Conservation (phyloP, 768 basidiomycete genomes). For the Suillus plorans region DNA sequence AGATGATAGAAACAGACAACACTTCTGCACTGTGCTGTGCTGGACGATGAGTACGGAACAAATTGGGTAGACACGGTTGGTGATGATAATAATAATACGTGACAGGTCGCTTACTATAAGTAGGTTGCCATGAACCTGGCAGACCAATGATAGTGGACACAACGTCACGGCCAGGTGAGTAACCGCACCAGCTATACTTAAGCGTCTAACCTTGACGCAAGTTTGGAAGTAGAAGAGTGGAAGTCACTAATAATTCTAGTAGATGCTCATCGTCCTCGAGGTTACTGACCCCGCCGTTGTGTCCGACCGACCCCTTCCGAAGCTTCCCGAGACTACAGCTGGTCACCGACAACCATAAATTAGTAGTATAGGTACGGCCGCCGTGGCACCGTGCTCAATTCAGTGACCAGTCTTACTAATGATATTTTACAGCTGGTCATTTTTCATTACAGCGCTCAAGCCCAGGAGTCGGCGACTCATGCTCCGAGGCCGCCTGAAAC, state of each 20-base stretch:
- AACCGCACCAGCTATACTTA: neutral
- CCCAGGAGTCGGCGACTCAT: neutral
- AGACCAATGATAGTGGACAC: neutral
- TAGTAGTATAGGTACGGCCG: neutral
- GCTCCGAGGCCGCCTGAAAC: neutral
- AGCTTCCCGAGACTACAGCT: neutral
- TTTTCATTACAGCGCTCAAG: neutral
- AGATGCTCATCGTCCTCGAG: neutral
- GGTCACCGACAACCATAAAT: neutral
- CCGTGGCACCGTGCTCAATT: neutral
- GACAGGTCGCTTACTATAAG: constrained; percentile 2
- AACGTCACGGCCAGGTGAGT: neutral
- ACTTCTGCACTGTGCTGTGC: neutral
- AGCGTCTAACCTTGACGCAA: neutral
- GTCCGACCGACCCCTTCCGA: neutral
- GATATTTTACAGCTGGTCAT: neutral
- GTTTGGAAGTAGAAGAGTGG: neutral
- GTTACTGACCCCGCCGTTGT: neutral
- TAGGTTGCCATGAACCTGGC: constrained; percentile 1
- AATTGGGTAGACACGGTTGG: neutral
- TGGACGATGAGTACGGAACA: constrained; percentile 2
- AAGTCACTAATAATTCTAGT: neutral
- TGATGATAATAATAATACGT: neutral
- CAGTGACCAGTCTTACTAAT: too few relatives aligned
- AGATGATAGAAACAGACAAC: neutral